Percentiles rank a stretch among this genome's conserved stretches.
phyloP scores from a whole-genome alignment of 371 early-diverging fungal genomes.

The Fennellomyces sp. region DNA sequence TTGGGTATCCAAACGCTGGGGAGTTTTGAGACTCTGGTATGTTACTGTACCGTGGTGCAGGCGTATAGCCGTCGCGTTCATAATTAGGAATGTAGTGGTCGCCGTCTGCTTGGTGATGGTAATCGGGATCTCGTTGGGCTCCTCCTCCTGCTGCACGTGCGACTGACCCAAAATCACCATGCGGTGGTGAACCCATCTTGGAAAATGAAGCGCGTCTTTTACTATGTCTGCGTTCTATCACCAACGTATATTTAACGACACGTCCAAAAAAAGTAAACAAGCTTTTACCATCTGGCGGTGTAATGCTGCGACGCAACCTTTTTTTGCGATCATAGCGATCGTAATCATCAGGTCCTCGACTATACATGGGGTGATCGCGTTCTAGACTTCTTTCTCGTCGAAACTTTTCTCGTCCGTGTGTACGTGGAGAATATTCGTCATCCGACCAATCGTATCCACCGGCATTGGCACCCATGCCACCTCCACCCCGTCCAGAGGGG shows the following conservation, averaged over 20 bases:
- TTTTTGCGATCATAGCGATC: slow-evolving; percentile 49
- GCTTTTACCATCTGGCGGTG: slow-evolving; percentile 53
- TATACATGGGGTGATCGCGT: slow-evolving; percentile 57
- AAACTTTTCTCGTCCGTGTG: slow-evolving; percentile 69
- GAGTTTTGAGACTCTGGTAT: slow-evolving; percentile 28
- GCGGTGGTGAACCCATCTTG: slow-evolving; percentile 21
- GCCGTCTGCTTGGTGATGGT: slow-evolving; percentile 47
- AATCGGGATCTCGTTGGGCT: slow-evolving; percentile 17
- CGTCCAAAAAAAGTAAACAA: neutral
- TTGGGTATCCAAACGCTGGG: slow-evolving; percentile 13
- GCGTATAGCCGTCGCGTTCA: slow-evolving; percentile 77
- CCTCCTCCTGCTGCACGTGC: neutral
- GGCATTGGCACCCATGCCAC: neutral
- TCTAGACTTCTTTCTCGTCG: slow-evolving; percentile 74
- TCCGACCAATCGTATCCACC: slow-evolving; percentile 52
- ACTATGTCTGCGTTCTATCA: slow-evolving; percentile 52
- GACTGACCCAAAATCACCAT: slow-evolving; percentile 7
- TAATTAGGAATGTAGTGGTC: slow-evolving; percentile 88
- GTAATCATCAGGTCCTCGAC: slow-evolving; percentile 50
- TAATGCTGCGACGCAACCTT: slow-evolving; percentile 43
- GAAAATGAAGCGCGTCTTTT: slow-evolving; percentile 55
- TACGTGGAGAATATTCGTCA: slow-evolving; percentile 52
- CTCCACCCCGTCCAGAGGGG: slow-evolving; percentile 20
- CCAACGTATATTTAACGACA: neutral
- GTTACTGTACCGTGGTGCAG: slow-evolving; percentile 62